Conservation (phyloP, 768 basidiomycete genomes). For the Termitomyces sp. region DNA sequence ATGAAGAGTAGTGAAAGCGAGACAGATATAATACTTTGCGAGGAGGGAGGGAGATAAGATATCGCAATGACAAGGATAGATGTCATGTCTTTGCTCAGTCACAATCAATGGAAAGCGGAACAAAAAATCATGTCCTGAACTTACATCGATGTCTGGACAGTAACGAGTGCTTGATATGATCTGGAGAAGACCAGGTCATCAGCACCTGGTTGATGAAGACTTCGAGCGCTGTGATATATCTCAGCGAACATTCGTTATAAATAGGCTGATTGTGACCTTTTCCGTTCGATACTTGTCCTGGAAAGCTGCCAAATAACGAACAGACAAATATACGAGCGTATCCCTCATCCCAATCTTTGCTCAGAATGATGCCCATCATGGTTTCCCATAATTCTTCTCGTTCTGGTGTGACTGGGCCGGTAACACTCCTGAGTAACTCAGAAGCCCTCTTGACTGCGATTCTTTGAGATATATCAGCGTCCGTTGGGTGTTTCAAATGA, state of each 20-base stretch:
- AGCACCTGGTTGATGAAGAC: slow-evolving; percentile 43
- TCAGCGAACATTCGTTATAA: neutral
- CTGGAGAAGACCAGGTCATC: slow-evolving; percentile 68
- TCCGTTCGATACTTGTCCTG: slow-evolving; percentile 19
- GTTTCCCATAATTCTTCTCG: slow-evolving; percentile 49
- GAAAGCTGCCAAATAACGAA: slow-evolving; percentile 52
- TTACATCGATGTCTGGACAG: slow-evolving; percentile 71
- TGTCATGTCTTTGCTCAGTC: slow-evolving; percentile 54
- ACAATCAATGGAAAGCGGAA: neutral
- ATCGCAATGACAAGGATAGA: slow-evolving; percentile 60
- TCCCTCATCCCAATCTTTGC: slow-evolving; percentile 54
- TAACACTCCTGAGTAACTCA: slow-evolving; percentile 39
- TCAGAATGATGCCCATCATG: slow-evolving; percentile 41
- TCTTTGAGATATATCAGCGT: slow-evolving; percentile 27
- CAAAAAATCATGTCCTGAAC: slow-evolving; percentile 19
- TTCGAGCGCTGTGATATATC: slow-evolving; percentile 32
- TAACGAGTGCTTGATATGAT: slow-evolving; percentile 77
- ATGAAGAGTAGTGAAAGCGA: slow-evolving; percentile 60
- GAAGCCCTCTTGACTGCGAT: slow-evolving; percentile 50
- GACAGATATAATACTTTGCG: slow-evolving; percentile 38
- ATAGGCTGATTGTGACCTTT: slow-evolving; percentile 18
- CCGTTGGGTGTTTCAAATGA: slow-evolving; percentile 21
- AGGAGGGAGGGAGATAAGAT: slow-evolving; percentile 53
- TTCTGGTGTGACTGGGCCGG: slow-evolving; percentile 45
- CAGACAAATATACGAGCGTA: slow-evolving; percentile 61